Evolutionary conservation across 2,329 filamentous ascomycete genomes (phyloP), one percentile per base, ranked within the genome.

Genomic region (Curvularia lunata): DNA sequence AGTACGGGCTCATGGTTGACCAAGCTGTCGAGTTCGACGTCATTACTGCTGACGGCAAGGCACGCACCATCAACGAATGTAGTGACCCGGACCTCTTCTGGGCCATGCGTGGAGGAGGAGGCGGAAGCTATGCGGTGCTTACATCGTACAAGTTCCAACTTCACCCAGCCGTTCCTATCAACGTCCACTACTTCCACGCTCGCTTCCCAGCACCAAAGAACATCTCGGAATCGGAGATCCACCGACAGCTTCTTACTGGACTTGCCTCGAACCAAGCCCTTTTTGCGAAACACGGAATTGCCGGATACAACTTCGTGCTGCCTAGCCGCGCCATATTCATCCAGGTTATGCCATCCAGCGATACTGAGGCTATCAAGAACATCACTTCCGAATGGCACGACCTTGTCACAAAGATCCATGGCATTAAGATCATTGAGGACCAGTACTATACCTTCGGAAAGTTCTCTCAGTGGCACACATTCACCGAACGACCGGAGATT

Each of bases 1-100:
- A 79, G 34, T 82, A 81, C 59, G 74, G 74, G 12, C 56, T 76
- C 53, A 75, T 74, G 70, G 73, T 75, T 5, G 73, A 76, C 56
- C 66, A 77, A 32, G 72, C 74, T 30, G 65, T 76, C 13, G 73
- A 75, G 34, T 75, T 75, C 37, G 70, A 76, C 9, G 68, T 76
- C 8, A 63, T 73, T n/a, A 74, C 73, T 5, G 70, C 73, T 5
- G 71, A 74, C 55, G 72, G 73, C 4, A 43, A 68, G 37, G 41
- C 60, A 30, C 68, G 70, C 13, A 75, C 65, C 9, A 73, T 74
- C 54, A 75, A 75, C 30, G 73, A 75, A 45, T 75, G 72, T 52
- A 70, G 43, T 9, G 70, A 75, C 45, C 68, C 73, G 0, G 70
- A 75, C 13, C 68, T 75, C 1, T 76, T 75, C 60, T 77, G 72